Conservation (phyloP, 352 stramenopile species). For the Phytophthora multivora region DNA sequence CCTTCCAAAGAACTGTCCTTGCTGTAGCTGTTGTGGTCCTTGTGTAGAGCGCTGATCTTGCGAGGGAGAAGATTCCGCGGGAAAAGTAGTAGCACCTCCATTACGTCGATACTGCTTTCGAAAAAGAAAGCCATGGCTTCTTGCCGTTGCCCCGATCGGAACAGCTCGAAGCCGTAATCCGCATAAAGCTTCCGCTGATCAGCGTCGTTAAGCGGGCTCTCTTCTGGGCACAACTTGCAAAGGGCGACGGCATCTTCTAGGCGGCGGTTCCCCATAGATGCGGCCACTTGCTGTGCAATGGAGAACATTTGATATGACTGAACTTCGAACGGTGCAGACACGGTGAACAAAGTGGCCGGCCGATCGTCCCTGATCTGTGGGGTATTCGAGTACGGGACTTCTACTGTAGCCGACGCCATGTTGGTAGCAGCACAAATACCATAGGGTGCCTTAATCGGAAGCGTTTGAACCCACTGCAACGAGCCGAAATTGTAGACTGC, state of each 20-base stretch:
- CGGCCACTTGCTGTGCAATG: constrained; percentile 56
- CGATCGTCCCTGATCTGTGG: constrained; percentile 23
- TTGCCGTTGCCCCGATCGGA: constrained; percentile 31
- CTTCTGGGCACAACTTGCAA: constrained; percentile 70
- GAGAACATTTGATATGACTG: constrained; percentile 63
- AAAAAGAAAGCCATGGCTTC: constrained; percentile 71
- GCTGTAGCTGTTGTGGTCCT: constrained; percentile 32
- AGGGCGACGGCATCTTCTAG: constrained; percentile 70
- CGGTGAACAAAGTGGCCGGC: constrained; percentile 46
- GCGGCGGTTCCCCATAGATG: constrained; percentile 33
- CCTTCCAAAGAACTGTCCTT: constrained; percentile 38
- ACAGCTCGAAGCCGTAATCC: constrained; percentile 64
- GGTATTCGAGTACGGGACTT: background rate
- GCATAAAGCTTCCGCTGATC: constrained; percentile 60
- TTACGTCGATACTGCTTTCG: constrained; percentile 48
- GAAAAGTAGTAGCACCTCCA: constrained; percentile 73
- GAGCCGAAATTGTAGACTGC: constrained; percentile 69
- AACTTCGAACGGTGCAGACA: constrained; percentile 47
- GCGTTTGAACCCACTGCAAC: constrained; percentile 54
- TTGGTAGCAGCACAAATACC: constrained; percentile 35
- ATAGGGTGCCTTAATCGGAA: constrained; percentile 63
- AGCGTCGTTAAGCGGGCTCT: constrained; percentile 57
- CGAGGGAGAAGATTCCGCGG: constrained; percentile 74
- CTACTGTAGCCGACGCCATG: constrained; percentile 22
- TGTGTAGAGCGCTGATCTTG: constrained; percentile 36